These are phyloP conservation scores for Nakataea oryzae DNA, from an alignment of 2,329 filamentous ascomycete species.

Conservation along the genomic window DNA sequence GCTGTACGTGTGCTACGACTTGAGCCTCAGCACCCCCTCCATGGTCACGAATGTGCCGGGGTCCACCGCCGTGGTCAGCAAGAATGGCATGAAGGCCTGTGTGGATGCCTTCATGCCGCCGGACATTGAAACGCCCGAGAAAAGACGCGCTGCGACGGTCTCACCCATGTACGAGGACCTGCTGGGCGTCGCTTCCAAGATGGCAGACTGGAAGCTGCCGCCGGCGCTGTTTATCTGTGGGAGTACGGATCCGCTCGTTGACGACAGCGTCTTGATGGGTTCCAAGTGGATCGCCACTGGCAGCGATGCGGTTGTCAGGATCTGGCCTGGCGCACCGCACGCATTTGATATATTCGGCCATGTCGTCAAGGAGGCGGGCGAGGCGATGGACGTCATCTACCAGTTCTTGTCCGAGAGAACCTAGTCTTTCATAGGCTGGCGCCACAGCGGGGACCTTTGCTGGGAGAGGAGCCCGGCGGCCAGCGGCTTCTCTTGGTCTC, in stretches of 20 bases:
- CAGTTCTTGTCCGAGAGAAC: background rate
- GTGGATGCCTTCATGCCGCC: background rate
- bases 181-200: conserved; percentile 12
- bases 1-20: conserved; percentile 40
- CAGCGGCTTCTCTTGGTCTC: background rate
- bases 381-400: background rate
- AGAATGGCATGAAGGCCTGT: conserved; percentile 23
- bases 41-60: conserved; percentile 29
- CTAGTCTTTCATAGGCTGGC: background rate
- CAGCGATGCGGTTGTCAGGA: conserved; percentile 26
- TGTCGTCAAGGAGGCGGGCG: background rate
- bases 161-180: conserved; percentile 39
- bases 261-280: conserved; percentile 26
- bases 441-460: background rate
- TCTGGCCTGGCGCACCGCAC: conserved; percentile 44
- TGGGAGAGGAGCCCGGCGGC: background rate
- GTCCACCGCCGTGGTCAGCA: conserved; percentile 32
- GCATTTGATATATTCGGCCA: conserved; percentile 24
- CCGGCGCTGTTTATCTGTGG: conserved; percentile 43
- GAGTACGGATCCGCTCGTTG: conserved; percentile 39
- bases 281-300: conserved; percentile 34
- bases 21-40: conserved; percentile 29
- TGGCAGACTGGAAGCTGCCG: conserved; percentile 24
- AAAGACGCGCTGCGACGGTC: conserved; percentile 31
- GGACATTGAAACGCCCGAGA: conserved; percentile 9